Evolutionary conservation across 148 eudicot species (phyloP), one percentile per base, ranked within the genome.

Genomic region (Arctostaphylos glauca): DNA sequence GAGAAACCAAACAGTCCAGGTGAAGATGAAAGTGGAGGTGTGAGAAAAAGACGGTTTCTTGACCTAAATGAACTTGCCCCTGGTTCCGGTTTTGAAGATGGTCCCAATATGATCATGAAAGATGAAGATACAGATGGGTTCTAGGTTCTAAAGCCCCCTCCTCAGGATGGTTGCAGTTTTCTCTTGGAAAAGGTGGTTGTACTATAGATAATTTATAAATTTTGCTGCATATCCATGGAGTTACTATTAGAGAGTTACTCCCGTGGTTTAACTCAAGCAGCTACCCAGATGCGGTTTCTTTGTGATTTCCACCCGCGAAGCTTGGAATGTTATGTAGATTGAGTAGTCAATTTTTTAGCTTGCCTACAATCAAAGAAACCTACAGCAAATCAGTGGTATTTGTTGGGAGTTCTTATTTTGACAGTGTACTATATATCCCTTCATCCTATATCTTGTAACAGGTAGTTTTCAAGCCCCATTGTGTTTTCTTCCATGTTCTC

Each of bases 1-100:
- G 88, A 84, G 74, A 73, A 88, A 82, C 75, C 81, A 19, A 85
- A 84, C 60, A 86, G 85, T 79, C 86, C 87, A 66, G 85, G 77
- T 41, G 90, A 84, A 75, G 91, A 91, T 82, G 90, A 88, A 41
- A 81, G 44, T 12, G 89, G 86, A 23, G 87, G 87, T 75, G 88
- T 76, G 38, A 86, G 81, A 54, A 85, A 83, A 80, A 86, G 92
- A 64, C 90, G 90, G 48, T 92, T 94, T 91, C 98, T 94, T 85
- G 98, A 95, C 84, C 91, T 94, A 18, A 95, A 94, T 85, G 98
- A 94, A 83, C 88, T 93, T 64, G 98, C 98, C 83, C 98, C 98
- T 0, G 96, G 94, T 81, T 80, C 92, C 60, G 94, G 93, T 84
- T 92, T 93, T 81, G 98, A 95, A 12, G 98, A 95, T 81, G 94